Conservation (phyloP, 345 rosid species). For the Hypericum androsaemum region DNA sequence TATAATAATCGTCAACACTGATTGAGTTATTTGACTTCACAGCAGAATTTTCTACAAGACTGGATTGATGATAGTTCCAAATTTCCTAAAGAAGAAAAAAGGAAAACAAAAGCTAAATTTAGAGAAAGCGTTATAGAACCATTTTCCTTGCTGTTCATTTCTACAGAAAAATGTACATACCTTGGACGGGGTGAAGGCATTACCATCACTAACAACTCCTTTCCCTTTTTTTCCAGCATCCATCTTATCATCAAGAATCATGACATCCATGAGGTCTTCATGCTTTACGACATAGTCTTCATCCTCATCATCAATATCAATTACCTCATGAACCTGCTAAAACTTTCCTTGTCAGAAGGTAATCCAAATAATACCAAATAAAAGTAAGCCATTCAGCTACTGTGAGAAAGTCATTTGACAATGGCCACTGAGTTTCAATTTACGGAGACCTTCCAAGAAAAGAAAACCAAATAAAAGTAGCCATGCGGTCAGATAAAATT, state of each 20-base stretch:
- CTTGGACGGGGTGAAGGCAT: constrained; percentile 15
- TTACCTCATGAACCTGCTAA: constrained; percentile 29
- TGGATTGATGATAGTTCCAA: constrained; percentile 3
- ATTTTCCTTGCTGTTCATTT: not conserved
- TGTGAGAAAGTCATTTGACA: too few species aligned
- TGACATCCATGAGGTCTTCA: constrained; percentile 28
- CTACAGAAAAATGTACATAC: constrained; percentile 12
- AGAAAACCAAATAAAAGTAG: too few species aligned
- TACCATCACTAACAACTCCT: constrained; percentile 25
- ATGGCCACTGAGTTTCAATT: too few species aligned
- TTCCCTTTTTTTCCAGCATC: constrained; percentile 55
- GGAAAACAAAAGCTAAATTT: not conserved
- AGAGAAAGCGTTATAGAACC: too few species aligned
- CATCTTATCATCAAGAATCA: constrained; percentile 25
- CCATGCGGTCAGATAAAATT: too few species aligned
- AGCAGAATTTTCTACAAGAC: constrained; percentile 14
- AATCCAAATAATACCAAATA: not conserved
- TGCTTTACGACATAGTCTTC: too few species aligned
- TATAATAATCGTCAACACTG: constrained; percentile 32
- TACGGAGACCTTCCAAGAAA: too few species aligned
- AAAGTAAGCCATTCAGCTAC: not conserved
- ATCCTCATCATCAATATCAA: constrained; percentile 45
- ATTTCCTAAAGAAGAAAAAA: constrained; percentile 7
- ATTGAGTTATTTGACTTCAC: constrained; percentile 26
- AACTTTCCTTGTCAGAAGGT: not conserved